phyloP scores from a whole-genome alignment of 805 yeast genomes.

The Candida pseudofarinosa region DNA sequence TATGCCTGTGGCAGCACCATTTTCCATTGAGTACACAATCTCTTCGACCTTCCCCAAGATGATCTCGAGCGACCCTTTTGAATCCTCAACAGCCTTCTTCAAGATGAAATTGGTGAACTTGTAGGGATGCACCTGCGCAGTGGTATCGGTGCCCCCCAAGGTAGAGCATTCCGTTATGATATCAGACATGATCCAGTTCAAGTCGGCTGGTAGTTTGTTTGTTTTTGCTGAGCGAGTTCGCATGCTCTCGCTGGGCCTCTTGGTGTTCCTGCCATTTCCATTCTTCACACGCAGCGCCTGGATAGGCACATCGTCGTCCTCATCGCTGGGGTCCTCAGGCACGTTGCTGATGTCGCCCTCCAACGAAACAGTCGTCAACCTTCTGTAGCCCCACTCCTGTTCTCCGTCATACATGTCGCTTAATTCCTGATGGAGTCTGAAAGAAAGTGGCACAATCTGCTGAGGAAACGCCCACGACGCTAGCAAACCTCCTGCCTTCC shows the following conservation, averaged over 20 bases:
- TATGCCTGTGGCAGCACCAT: slow-evolving; percentile 70
- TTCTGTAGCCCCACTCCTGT: slow-evolving; percentile 87
- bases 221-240: slow-evolving; percentile 22
- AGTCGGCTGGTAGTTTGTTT: slow-evolving; percentile 49
- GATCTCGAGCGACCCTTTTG: slow-evolving; percentile 74
- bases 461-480: slow-evolving; percentile 98
- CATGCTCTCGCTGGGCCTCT: slow-evolving; percentile 28
- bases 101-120: slow-evolving; percentile 83
- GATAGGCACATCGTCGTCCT: slow-evolving; percentile 3
- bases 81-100: slow-evolving; percentile 65
- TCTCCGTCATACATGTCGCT: slow-evolving; percentile 79
- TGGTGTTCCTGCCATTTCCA: slow-evolving; percentile 26
- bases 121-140: slow-evolving; percentile 96
- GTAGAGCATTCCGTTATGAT: slow-evolving; percentile 70
- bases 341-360: slow-evolving; percentile 68
- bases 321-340: slow-evolving; percentile 10
- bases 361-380: slow-evolving; percentile 78
- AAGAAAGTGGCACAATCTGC: slow-evolving; percentile 85
- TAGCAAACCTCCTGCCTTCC: slow-evolving; percentile 93
- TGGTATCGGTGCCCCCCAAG: slow-evolving; percentile 79
- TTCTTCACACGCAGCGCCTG: slow-evolving; percentile 7
- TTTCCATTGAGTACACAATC: slow-evolving; percentile 55
- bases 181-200: slow-evolving; percentile 71
- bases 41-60: slow-evolving; percentile 80
- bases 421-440: slow-evolving; percentile 78